These are phyloP conservation scores for Mycena vitilis DNA, from an alignment of 768 basidiomycete genomes.

Conservation along the genomic window DNA sequence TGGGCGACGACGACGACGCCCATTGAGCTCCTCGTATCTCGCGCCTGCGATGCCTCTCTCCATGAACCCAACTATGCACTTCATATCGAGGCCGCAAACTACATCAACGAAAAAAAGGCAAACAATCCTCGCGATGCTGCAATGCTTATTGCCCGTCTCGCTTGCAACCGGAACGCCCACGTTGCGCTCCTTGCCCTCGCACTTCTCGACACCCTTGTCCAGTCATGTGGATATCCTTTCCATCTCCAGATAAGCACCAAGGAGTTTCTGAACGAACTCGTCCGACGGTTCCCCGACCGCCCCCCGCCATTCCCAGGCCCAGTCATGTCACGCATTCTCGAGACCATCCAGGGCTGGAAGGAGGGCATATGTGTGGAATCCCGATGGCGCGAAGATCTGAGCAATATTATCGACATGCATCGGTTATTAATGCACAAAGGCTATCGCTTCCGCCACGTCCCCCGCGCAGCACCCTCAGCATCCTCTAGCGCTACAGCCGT, in stretches of 20 bases:
- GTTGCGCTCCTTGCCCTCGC: conserved; percentile 87
- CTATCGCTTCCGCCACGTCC: conserved; percentile 74
- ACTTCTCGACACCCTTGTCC: conserved; percentile 91
- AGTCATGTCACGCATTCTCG: conserved; percentile 94
- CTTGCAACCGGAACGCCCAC: conserved; percentile 95
- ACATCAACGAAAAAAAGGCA: conserved; percentile 94
- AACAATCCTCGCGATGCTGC: conserved; percentile 95
- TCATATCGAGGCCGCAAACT: conserved; percentile 94
- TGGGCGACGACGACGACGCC: conserved; percentile 66
- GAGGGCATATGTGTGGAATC: conserved; percentile 90
- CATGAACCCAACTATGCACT: conserved; percentile 92
- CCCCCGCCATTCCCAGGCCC: conserved; percentile 95
- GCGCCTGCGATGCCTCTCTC: conserved; percentile 88
- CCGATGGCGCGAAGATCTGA: conserved; percentile 95
- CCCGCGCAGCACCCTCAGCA: conserved; percentile 47
- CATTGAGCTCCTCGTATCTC: conserved; percentile 78
- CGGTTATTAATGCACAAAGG: conserved; percentile 94
- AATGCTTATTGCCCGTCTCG: conserved; percentile 83
- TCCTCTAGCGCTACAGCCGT: conserved; percentile 45
- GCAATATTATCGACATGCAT: conserved; percentile 98
- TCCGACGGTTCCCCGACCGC: conserved; percentile 96
- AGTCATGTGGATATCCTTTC: conserved; percentile 96
- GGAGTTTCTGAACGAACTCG: conserved; percentile 98
- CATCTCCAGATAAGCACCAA: conserved; percentile 98
- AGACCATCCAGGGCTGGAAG: conserved; percentile 94